Evolutionary conservation across 257 asterid species (phyloP), one percentile per base, ranked within the genome.

Genomic region (Handroanthus guayacan): DNA sequence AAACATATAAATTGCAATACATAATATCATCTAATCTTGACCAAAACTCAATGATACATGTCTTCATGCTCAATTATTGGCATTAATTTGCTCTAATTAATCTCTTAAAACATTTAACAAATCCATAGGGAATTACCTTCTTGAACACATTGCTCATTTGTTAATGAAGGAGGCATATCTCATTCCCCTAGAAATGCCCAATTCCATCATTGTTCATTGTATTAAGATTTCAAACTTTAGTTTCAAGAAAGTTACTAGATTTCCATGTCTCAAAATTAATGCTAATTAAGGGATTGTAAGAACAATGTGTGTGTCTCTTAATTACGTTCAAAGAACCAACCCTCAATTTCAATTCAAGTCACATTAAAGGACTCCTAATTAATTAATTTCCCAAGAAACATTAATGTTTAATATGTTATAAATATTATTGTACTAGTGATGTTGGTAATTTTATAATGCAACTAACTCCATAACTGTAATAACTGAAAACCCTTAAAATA

Each of bases 401-500:
- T 41, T 41, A 41, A 41, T 4, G 68, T 56, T 76, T 18, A 25
- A 25, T 13, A 37, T 72, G 48, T 43, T 68, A 52, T 55, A 43
- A 65, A 61, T 55, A 45, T 45, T 3, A 73, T 51, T 17, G 57
- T 60, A 37, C 25, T 25, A 9, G 54, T 18, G 50, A 16, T 67
- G 36, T 79, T 55, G 48, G 62, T 13, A 47, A 50, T 70, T 65
- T 83, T 71, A 62, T 69, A 79, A 61, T 58, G 82, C 85, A 87
- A 78, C 84, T 81, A 79, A 81, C 89, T 80, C 75, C 82, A 75
- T 75, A 83, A 83, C 93, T 68, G 86, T 76, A 86, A 82, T 86
- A 90, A 88, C 93, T 63, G 91, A 82, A 89, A 67, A 14, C 58
- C 58, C 48, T 65, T 67, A 61, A 80, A 72, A 72, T 79, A 70